These are phyloP conservation scores for Cytospora paraplurivora DNA, from an alignment of 2,329 filamentous ascomycete species.

Conservation along the genomic window DNA sequence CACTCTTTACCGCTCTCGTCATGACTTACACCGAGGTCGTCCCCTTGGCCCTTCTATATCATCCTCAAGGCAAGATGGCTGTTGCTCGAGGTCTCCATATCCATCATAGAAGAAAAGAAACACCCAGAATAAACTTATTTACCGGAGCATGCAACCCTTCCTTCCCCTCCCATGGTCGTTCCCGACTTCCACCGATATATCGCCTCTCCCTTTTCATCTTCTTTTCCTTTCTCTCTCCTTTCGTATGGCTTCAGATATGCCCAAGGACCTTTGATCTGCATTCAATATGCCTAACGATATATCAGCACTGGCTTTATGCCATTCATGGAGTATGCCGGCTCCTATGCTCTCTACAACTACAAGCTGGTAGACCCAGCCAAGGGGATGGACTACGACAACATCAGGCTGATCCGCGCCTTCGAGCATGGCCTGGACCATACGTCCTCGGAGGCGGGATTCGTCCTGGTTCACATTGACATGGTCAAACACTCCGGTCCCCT, in stretches of 20 bases:
- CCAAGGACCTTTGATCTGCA: background rate
- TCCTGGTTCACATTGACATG: constrained; percentile 96
- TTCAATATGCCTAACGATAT: constrained; percentile 2
- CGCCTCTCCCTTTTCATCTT: constrained; percentile 21
- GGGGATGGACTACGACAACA: constrained; percentile 64
- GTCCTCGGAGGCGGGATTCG: constrained; percentile 92
- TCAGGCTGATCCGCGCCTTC: constrained; percentile 87
- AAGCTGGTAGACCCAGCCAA: constrained; percentile 56
- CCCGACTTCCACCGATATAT: background rate
- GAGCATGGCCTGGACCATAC: constrained; percentile 83
- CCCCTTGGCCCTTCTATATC: background rate
- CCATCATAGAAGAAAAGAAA: background rate
- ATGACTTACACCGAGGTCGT: constrained; percentile 1
- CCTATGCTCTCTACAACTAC: constrained; percentile 71
- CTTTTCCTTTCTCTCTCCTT: constrained; percentile 26
- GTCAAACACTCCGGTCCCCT: constrained; percentile 81
- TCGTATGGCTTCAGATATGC: constrained; percentile 9
- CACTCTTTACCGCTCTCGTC: constrained; percentile 13
- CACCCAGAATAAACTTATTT: background rate
- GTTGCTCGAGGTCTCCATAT: background rate
- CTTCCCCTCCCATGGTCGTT: background rate
- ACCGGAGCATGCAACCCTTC: background rate
- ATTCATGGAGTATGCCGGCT: constrained; percentile 84
- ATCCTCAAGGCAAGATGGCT: constrained; percentile 11
- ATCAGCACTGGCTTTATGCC: constrained; percentile 73